Conservation (phyloP, 768 basidiomycete species). For the Leccinum rimulosum region DNA sequence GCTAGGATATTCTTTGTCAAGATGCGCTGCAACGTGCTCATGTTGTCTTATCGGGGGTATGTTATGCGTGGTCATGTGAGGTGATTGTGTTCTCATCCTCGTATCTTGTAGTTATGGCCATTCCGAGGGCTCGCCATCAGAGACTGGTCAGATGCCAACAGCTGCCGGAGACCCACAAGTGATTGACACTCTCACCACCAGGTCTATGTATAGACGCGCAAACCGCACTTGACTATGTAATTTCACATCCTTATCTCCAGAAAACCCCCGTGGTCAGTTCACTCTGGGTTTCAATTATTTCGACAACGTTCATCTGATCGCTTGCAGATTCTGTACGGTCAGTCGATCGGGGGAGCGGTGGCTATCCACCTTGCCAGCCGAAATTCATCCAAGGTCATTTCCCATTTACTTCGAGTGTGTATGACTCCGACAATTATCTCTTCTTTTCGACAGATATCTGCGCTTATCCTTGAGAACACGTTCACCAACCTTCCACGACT, state of each 20-base stretch:
- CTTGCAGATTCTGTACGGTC: slow-evolving; percentile 70
- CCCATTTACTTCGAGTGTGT: not conserved
- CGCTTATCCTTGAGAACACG: slow-evolving; percentile 89
- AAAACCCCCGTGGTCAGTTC: slow-evolving; percentile 63
- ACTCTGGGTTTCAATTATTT: not conserved
- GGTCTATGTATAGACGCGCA: slow-evolving; percentile 85
- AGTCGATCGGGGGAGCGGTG: slow-evolving; percentile 92
- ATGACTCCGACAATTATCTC: not conserved
- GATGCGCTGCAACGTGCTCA: slow-evolving; percentile 90
- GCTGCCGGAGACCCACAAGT: not conserved
- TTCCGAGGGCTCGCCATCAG: slow-evolving; percentile 84
- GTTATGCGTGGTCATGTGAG: slow-evolving; percentile 18
- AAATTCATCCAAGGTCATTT: slow-evolving; percentile 62
- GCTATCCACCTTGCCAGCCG: slow-evolving; percentile 82
- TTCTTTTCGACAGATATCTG: slow-evolving; percentile 51
- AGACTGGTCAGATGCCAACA: slow-evolving; percentile 55
- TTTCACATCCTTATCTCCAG: slow-evolving; percentile 58
- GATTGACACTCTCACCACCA: slow-evolving; percentile 23
- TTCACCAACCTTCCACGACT: slow-evolving; percentile 82
- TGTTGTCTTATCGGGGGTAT: slow-evolving; percentile 91
- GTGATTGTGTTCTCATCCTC: not conserved
- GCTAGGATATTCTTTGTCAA: slow-evolving; percentile 77
- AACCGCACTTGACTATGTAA: slow-evolving; percentile 73
- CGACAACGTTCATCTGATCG: not conserved
- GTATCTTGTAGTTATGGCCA: slow-evolving; percentile 66